A percentile compares a stretch with the other conserved stretches of the same genome.
Evolutionary conservation across 192 early-diverging fungal genomes (phyloP).

Genomic region (Rhizophagus prolifer): DNA sequence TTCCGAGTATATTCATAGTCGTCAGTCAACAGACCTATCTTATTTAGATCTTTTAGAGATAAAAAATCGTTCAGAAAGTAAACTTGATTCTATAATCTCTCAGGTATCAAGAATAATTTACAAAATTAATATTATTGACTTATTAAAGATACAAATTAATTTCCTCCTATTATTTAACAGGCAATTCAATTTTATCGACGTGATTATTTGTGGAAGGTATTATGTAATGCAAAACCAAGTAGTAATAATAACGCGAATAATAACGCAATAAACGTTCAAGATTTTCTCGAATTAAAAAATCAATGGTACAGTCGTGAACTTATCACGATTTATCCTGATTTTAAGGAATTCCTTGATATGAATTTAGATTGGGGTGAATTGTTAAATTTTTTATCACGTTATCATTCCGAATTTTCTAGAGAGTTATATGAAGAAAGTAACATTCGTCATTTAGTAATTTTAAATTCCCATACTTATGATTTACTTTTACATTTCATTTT

Average conservation of each 20-base stretch:
- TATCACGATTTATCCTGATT: constrained; percentile 43
- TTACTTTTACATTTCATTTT: constrained; percentile 43
- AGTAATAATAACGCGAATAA: constrained; percentile 14
- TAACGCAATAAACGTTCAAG: constrained; percentile 36
- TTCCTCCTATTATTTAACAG: too few relatives aligned
- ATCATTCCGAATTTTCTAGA: constrained; percentile 34
- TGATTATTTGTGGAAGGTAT: not conserved
- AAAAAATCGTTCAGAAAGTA: too few relatives aligned
- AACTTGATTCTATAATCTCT: too few relatives aligned
- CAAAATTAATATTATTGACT: too few relatives aligned
- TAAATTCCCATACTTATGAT: constrained; percentile 41
- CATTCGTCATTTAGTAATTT: constrained; percentile 41
- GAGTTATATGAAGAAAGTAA: constrained; percentile 41
- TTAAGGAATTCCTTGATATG: constrained; percentile 38
- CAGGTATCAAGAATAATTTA: too few relatives aligned
- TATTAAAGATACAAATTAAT: too few relatives aligned
- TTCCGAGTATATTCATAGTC: too few relatives aligned
- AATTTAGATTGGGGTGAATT: constrained; percentile 40
- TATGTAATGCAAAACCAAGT: not conserved
- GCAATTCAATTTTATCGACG: not conserved
- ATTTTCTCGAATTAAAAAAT: constrained; percentile 44
- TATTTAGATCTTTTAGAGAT: too few relatives aligned
- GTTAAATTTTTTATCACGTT: constrained; percentile 36
- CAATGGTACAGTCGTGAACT: constrained; percentile 40
- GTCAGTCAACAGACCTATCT: not conserved